Percentiles rank a stretch among this genome's conserved stretches.
Evolutionary conservation across 768 basidiomycete genomes (phyloP).

Genomic region (Suillus plorans): DNA sequence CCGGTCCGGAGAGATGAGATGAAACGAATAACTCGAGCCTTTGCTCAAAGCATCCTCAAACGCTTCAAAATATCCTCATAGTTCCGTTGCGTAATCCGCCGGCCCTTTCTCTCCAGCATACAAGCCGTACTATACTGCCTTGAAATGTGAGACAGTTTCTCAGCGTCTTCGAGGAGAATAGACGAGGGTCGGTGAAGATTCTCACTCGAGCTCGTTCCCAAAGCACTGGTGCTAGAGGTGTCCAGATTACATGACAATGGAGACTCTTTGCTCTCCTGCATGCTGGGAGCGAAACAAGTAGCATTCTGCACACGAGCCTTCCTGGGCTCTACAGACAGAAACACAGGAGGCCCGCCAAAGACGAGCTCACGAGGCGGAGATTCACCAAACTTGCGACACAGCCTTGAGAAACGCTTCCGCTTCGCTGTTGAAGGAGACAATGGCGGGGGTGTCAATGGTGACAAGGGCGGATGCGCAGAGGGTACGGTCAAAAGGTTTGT

Average conservation of each 20-base stretch:
- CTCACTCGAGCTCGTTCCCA: not conserved
- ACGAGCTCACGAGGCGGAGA: conserved; percentile 26
- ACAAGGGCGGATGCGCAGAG: conserved; percentile 3
- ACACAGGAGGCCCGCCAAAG: not conserved
- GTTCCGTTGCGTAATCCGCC: conserved; percentile 36
- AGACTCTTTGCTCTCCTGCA: not conserved
- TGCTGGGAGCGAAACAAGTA: not conserved
- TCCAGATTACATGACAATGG: not conserved
- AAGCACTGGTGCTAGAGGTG: conserved; percentile 7
- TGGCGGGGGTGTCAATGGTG: conserved; percentile 16
- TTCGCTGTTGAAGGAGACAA: conserved; percentile 30
- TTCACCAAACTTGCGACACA: conserved; percentile 35
- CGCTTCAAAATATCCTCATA: conserved; percentile 34
- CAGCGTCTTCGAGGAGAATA: not conserved
- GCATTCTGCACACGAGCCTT: not conserved
- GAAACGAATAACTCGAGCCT: not conserved
- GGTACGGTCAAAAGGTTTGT: not conserved
- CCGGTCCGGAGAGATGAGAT: not conserved
- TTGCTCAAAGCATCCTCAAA: conserved; percentile 30
- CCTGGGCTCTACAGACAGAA: not conserved
- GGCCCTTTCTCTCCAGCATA: conserved; percentile 39
- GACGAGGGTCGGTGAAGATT: not conserved
- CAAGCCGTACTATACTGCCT: conserved; percentile 35
- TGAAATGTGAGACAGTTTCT: not conserved
- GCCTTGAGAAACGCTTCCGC: conserved; percentile 30